phyloP scores from a whole-genome alignment of 257 asterid genomes.

The Petunia axillaris region DNA sequence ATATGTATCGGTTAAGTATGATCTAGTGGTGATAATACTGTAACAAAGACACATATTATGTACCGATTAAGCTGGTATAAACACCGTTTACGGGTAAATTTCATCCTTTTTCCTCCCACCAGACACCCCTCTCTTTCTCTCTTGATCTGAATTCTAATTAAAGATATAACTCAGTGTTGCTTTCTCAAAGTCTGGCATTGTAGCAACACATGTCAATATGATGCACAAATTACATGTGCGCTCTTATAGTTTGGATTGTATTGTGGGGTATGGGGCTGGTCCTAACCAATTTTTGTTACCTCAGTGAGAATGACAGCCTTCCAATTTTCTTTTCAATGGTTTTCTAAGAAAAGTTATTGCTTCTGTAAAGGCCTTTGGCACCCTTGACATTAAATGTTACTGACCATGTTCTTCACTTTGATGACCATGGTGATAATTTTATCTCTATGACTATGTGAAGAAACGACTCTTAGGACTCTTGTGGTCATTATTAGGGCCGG shows the following conservation, averaged over 20 bases:
- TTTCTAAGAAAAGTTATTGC: background rate
- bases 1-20: too few relatives aligned
- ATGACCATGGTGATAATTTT: background rate
- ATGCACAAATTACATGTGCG: constrained; percentile 2
- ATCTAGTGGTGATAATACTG: too few relatives aligned
- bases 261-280: background rate
- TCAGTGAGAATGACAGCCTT: constrained; percentile 7
- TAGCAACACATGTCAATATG: constrained; percentile 17
- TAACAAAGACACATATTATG: too few relatives aligned
- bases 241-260: background rate
- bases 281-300: constrained; percentile 14
- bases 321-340: background rate
- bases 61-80: too few relatives aligned
- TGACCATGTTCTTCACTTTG: background rate
- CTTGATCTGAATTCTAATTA: background rate
- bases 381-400: background rate
- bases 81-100: too few relatives aligned
- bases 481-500: background rate
- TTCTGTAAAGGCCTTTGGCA: background rate
- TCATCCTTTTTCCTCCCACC: too few relatives aligned
- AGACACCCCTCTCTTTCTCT: background rate
- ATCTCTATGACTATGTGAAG: too few relatives aligned
- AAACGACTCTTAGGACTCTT: background rate
- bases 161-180: background rate
- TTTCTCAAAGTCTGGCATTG: constrained; percentile 14